phyloP scores from a whole-genome alignment of 2,329 filamentous ascomycete species.

The Didymella pinodella region DNA sequence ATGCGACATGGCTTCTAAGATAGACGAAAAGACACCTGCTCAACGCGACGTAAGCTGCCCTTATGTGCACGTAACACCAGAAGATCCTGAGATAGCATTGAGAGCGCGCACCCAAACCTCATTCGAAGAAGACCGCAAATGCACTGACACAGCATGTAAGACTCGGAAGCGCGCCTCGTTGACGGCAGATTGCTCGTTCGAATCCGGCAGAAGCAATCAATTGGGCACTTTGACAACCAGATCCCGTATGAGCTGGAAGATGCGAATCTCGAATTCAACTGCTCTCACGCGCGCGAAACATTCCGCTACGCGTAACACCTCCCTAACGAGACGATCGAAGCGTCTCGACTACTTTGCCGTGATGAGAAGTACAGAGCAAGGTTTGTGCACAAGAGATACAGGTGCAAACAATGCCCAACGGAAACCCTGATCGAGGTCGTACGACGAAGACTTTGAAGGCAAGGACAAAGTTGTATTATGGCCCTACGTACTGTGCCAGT shows the following conservation, averaged over 20 bases:
- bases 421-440: background rate
- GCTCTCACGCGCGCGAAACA: background rate
- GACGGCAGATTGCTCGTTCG: background rate
- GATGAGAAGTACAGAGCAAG: background rate
- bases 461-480: background rate
- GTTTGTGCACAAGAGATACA: background rate
- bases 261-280: background rate
- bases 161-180: background rate
- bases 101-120: background rate
- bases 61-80: background rate
- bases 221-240: background rate
- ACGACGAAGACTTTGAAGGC: background rate
- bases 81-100: background rate
- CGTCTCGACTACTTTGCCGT: background rate
- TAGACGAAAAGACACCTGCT: too few species aligned
- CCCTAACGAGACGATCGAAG: background rate
- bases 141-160: background rate
- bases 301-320: background rate
- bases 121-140: background rate
- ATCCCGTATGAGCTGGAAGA: background rate
- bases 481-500: background rate
- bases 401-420: background rate
- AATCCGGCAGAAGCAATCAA: background rate
- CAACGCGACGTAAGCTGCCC: too few species aligned
- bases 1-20: too few species aligned